Percentiles rank a stretch among this genome's conserved stretches.
Conservation (phyloP, 768 basidiomycete species). For the Phlegmacium glaucopus region DNA sequence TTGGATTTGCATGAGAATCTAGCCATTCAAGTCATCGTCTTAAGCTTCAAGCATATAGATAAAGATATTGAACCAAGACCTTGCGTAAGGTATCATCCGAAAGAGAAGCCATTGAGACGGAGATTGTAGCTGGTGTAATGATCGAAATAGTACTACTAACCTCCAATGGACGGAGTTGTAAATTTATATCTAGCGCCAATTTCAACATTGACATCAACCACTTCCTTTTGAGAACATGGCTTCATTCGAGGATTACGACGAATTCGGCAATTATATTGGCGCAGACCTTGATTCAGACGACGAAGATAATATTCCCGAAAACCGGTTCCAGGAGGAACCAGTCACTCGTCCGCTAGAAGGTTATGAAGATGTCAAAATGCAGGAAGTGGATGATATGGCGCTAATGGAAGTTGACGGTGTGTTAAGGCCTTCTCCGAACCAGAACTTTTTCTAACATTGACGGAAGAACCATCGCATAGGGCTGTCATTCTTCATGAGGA, state of each 20-base stretch:
- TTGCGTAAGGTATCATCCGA: slow-evolving; percentile 83
- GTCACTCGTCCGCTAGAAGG: slow-evolving; percentile 70
- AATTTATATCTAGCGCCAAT: slow-evolving; percentile 18
- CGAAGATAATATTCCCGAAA: slow-evolving; percentile 53
- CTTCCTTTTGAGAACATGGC: slow-evolving; percentile 27
- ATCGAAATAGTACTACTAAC: too few species aligned
- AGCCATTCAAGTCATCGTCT: slow-evolving; percentile 8
- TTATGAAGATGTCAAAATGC: slow-evolving; percentile 69
- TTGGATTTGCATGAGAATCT: slow-evolving; percentile 94
- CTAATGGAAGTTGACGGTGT: slow-evolving; percentile 86
- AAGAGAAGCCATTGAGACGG: slow-evolving; percentile 46
- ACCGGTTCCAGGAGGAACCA: slow-evolving; percentile 39
- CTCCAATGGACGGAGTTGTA: slow-evolving; percentile 23
- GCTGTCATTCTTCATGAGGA: slow-evolving; percentile 93
- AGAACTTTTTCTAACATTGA: background rate
- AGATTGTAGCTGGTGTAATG: background rate
- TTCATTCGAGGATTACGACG: slow-evolving; percentile 81
- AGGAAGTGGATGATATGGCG: slow-evolving; percentile 51
- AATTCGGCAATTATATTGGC: slow-evolving; percentile 98
- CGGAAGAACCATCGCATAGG: slow-evolving; percentile 69
- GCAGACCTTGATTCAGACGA: slow-evolving; percentile 92
- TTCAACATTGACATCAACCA: background rate
- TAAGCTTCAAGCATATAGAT: background rate
- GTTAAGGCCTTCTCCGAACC: slow-evolving; percentile 16
- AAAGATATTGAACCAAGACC: slow-evolving; percentile 33